Percentiles rank a stretch among this genome's conserved stretches.
Evolutionary conservation across 176 grass and related monocot species (phyloP).

Genomic region (Phyllostachys edulis): DNA sequence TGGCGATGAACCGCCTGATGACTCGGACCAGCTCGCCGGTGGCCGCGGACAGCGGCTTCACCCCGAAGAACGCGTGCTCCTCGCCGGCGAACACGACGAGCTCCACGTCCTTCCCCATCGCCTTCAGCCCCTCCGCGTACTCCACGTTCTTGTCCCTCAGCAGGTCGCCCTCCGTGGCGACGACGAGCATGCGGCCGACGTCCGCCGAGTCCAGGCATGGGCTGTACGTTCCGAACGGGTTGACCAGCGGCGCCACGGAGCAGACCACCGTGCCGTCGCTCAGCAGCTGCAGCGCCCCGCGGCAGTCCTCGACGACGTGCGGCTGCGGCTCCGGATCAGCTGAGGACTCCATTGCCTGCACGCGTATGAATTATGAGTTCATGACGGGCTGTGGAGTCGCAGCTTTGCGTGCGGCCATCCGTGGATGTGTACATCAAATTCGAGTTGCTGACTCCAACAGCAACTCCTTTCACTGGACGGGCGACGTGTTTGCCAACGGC

Average conservation of each 20-base stretch:
- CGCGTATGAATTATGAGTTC: too few species aligned
- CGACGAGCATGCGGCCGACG: conserved; percentile 37
- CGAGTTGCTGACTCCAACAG: too few species aligned
- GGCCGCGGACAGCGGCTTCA: conserved; percentile 43
- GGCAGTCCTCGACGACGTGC: conserved; percentile 13
- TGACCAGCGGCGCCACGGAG: not conserved
- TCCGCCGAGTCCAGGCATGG: conserved; percentile 27
- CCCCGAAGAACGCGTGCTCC: conserved; percentile 47
- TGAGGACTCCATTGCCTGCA: too few species aligned
- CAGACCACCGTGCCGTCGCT: not conserved
- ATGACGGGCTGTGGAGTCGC: too few species aligned
- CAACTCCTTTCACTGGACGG: too few species aligned
- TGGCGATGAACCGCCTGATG: conserved; percentile 35
- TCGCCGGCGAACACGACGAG: conserved; percentile 37
- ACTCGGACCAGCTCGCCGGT: conserved; percentile 39
- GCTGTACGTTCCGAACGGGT: conserved; percentile 36
- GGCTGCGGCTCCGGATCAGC: not conserved
- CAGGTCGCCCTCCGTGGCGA: conserved; percentile 42
- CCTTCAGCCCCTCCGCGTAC: conserved; percentile 43
- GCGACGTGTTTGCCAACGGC: too few species aligned
- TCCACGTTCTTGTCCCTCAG: conserved; percentile 42
- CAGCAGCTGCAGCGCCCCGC: not conserved
- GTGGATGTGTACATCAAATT: too few species aligned
- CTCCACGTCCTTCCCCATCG: conserved; percentile 38
- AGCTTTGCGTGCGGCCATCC: too few species aligned